These are phyloP conservation scores for Acer yangbiense DNA, from an alignment of 345 rosid genomes.

Conservation along the genomic window DNA sequence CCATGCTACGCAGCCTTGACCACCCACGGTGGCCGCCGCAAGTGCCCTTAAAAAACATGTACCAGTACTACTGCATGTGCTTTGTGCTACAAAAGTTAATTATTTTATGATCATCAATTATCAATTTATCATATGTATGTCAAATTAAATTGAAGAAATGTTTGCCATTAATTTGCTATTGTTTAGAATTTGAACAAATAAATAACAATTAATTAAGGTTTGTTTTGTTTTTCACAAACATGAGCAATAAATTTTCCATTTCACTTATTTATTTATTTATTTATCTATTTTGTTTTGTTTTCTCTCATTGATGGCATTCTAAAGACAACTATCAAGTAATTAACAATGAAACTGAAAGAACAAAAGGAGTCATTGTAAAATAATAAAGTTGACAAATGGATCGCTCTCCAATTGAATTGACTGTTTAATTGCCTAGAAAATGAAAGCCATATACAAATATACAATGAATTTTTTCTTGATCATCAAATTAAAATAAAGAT, in stretches of 20 bases:
- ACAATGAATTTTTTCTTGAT: no score
- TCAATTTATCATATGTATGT: neutral
- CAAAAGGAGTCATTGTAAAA: neutral
- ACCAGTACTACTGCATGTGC: neutral
- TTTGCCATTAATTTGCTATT: neutral
- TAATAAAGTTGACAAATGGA: neutral
- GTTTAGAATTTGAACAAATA: neutral
- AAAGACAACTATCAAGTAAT: neutral
- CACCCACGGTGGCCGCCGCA: constrained; percentile 73
- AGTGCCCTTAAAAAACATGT: constrained; percentile 65
- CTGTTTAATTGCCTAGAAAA: no score
- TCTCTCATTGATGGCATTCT: neutral
- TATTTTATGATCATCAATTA: no score
- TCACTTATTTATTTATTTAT: neutral
- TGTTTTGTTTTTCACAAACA: neutral
- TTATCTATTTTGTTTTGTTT: neutral
- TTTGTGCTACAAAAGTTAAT: neutral
- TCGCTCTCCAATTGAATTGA: no score
- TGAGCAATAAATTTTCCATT: neutral
- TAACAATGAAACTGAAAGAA: neutral
- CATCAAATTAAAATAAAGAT: no score
- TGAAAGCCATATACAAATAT: no score
- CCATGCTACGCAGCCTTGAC: constrained; percentile 68
- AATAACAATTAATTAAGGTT: no score
- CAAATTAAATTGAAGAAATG: neutral